Percentiles rank a stretch among this genome's conserved stretches.
These are phyloP conservation scores for Podila verticillata DNA, from an alignment of 192 early-diverging fungal species.

Conservation along the genomic window DNA sequence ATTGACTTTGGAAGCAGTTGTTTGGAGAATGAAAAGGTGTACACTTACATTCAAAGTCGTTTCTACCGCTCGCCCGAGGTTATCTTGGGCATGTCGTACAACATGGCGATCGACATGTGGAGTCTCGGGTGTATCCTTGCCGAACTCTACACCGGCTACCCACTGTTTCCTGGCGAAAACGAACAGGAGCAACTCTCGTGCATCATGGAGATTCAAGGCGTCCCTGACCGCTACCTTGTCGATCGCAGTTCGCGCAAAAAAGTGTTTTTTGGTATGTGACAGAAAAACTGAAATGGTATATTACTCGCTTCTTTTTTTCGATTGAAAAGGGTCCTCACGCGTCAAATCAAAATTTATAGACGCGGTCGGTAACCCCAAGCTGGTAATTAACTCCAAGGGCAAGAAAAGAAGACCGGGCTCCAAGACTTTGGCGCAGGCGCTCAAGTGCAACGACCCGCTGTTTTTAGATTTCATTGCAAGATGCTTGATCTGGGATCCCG, in stretches of 20 bases:
- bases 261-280: conserved; percentile 84
- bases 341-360: conserved; percentile 40
- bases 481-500: conserved; percentile 92
- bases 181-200: conserved; percentile 95
- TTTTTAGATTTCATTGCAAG: conserved; percentile 89
- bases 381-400: conserved; percentile 87
- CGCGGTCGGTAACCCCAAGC: conserved; percentile 62
- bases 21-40: conserved; percentile 91
- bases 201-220: conserved; percentile 93
- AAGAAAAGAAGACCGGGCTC: conserved; percentile 83
- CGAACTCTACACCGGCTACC: conserved; percentile 90
- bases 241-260: conserved; percentile 82
- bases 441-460: conserved; percentile 77
- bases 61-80: conserved; percentile 99
- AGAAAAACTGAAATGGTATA: too few species aligned
- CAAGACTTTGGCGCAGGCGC: conserved; percentile 77
- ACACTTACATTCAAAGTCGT: conserved; percentile 97
- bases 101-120: conserved; percentile 97
- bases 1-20: conserved; percentile 99
- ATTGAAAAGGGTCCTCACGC: conserved; percentile 4
- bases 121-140: conserved; percentile 94
- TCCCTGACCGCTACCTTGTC: conserved; percentile 78
- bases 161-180: conserved; percentile 97
- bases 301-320: conserved; percentile 22
- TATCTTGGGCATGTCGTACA: conserved; percentile 90